These are phyloP conservation scores for Sodiomyces alkalinus DNA, from an alignment of 2,329 filamentous ascomycete genomes.

Conservation along the genomic window DNA sequence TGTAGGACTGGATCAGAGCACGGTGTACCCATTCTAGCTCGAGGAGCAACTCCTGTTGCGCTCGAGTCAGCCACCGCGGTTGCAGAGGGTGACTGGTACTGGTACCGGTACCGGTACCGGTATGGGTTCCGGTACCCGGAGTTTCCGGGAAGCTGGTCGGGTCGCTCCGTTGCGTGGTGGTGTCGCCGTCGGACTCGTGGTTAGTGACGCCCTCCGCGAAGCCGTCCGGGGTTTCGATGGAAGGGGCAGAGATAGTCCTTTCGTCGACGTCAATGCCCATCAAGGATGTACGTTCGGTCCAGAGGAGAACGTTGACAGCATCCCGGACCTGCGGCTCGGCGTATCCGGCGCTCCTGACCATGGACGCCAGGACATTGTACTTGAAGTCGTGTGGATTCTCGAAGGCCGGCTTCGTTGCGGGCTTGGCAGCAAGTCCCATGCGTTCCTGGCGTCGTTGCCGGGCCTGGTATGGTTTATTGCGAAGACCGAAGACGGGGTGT, in stretches of 20 bases:
- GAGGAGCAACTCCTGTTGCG: conserved; percentile 54
- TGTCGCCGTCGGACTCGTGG: background rate
- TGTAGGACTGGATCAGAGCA: conserved; percentile 53
- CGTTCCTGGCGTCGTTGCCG: conserved; percentile 3
- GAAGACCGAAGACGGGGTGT: conserved; percentile 18
- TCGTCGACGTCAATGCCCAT: conserved; percentile 18
- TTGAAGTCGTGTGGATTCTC: conserved; percentile 15
- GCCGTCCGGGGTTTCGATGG: too few relatives aligned
- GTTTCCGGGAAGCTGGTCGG: too few relatives aligned
- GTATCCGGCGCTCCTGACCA: conserved; percentile 22
- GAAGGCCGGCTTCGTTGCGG: conserved; percentile 10
- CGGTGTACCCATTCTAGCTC: conserved; percentile 55
- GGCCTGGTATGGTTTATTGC: conserved; percentile 5
- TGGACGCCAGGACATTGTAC: conserved; percentile 17
- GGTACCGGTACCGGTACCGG: too few relatives aligned
- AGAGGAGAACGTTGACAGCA: conserved; percentile 18
- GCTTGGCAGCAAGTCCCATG: conserved; percentile 5
- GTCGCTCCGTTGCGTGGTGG: too few relatives aligned
- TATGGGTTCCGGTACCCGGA: too few relatives aligned
- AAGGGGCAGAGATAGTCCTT: conserved; percentile 7
- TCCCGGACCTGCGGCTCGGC: conserved; percentile 14
- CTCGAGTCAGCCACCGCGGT: conserved; percentile 38
- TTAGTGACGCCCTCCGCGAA: too few relatives aligned
- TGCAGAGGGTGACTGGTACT: conserved; percentile 24
- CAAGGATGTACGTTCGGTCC: conserved; percentile 17